Evolutionary conservation across 257 asterid genomes (phyloP), one percentile per base, ranked within the genome.

Genomic region (Solanum megistacrolobum): DNA sequence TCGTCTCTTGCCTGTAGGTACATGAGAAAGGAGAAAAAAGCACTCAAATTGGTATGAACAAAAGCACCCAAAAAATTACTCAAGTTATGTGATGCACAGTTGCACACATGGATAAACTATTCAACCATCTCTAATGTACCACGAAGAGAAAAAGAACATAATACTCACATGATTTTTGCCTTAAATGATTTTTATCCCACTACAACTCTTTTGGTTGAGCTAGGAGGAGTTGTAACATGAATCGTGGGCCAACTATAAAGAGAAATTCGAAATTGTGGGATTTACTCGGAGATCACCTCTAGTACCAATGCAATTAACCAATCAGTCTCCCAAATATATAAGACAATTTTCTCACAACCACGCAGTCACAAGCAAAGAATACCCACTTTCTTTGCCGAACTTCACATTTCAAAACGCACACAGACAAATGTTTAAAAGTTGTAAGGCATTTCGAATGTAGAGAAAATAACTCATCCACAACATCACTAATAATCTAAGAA

Each of bases 1-100:
- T 23, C 98, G 95, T 7, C 73, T 66, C 35, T 96, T 96, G 83
- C 99, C 99, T 96, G 87, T 60, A 83, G 90, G 86, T 46, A 85
- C 83, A 69, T 29, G 75, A 41, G 8, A 78, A 31, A 34, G 74
- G 75, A 85, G 34, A 39, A 76, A 76, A 38, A 4, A 39, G 4
- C 34, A n/a, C 35, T 39, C 83, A 39, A 76, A 76, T n/a, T 76
- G 34, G 46, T n/a, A 3, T 23, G 21, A 76, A 32, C 43, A 72
- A 66, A 72, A 72, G 25, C 41, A 72, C 41, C 41, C 27, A 16
- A 72, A 7, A 18, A 72, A 16, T 32, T 72, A 34, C 76, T 71
- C 39, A 9, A 71, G 25, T 38, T 23, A 36, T 13, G 55, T 75
- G 58, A 75, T 38, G 83, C 83, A 5, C 82, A 38, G 52, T 35